A percentile compares a stretch with the other conserved stretches of the same genome.
These are phyloP conservation scores for Sphaerobolus stellatus DNA, from an alignment of 1,284 basidiomycete species.

Conservation along the genomic window DNA sequence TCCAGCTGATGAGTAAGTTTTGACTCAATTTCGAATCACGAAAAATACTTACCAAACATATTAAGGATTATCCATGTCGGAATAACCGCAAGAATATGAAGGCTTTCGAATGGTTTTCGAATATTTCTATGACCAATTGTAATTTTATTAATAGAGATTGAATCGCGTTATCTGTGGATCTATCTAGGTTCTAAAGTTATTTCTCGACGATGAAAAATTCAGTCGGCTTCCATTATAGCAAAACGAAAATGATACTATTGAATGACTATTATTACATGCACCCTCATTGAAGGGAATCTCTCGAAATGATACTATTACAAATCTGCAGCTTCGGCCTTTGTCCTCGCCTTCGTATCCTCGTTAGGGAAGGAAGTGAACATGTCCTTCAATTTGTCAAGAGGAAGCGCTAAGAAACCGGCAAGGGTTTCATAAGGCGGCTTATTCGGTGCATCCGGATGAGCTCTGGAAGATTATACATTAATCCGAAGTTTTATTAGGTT, in stretches of 20 bases:
- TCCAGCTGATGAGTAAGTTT: conserved; percentile 49
- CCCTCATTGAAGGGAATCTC: no score
- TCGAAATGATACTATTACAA: no score
- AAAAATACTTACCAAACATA: neutral
- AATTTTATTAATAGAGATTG: no score
- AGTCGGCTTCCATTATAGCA: no score
- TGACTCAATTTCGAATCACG: neutral
- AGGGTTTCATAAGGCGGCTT: conserved; percentile 63
- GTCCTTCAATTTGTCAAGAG: conserved; percentile 62
- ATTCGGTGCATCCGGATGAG: conserved; percentile 54
- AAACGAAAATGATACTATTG: no score
- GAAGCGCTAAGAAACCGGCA: conserved; percentile 52
- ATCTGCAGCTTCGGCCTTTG: no score
- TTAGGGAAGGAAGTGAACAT: conserved; percentile 56
- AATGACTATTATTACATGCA: no score
- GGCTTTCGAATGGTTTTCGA: no score
- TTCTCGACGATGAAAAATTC: no score
- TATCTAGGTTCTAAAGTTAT: no score
- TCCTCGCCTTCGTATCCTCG: conserved; percentile 46
- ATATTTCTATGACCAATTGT: no score
- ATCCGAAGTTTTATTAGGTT: conserved; percentile 1
- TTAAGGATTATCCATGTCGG: conserved; percentile 28
- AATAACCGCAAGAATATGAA: conserved; percentile 25
- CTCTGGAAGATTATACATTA: conserved; percentile 26
- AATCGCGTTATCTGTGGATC: no score